Base-by-base conservation (phyloP, 441 rosid species). In the Erysimum pusillum region DNA sequence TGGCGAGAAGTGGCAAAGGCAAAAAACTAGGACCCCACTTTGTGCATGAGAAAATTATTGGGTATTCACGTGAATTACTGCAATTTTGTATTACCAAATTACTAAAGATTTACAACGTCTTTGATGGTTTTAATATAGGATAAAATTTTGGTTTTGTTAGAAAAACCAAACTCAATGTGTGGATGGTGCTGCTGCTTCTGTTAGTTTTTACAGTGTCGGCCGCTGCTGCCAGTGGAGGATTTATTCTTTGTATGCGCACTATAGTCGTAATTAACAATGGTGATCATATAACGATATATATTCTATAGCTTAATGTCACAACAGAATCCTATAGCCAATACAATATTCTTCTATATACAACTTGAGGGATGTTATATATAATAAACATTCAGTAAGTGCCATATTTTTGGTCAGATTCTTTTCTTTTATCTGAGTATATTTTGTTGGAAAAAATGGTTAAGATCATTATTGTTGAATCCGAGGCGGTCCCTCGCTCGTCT, bases 21-120 rank as follows among this genome's bases (percentile, higher is more conserved):
- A 54, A 56, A 41, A 22, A 17, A 22, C 6, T 10, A 66, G 62
- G 78, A 79, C 82, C 82, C 81, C 78, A 73, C 75, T 68, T 42
- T 85, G 70, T 89, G 95, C 95, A 91, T 89, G 94, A 84, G 77
- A 69, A 85, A 86, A 85, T 90, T 88, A 88, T 91, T 90, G 91
- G 77, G 79, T 85, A 82, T 87, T 94, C 98, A 91, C 97, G 89
- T 89, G 96, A 90, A 80, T 58, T 35, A 83, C 84, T 75, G 75
- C 65, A 32, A 12, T 54, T 46, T 61, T 58, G 32, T 72, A 44
- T 67, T 34, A 66, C 74, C 74, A 8, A 73, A 4, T 44, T 72
- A 44, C 25, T 38, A 46, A 58, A 71, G 3, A 41, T 6, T 76
- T 69, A 71, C 76, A 49, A 44, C 58, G 51, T 63, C 11, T 45